phyloP scores from a whole-genome alignment of 163 green algal genomes.

The Smithsoniella earleae region DNA sequence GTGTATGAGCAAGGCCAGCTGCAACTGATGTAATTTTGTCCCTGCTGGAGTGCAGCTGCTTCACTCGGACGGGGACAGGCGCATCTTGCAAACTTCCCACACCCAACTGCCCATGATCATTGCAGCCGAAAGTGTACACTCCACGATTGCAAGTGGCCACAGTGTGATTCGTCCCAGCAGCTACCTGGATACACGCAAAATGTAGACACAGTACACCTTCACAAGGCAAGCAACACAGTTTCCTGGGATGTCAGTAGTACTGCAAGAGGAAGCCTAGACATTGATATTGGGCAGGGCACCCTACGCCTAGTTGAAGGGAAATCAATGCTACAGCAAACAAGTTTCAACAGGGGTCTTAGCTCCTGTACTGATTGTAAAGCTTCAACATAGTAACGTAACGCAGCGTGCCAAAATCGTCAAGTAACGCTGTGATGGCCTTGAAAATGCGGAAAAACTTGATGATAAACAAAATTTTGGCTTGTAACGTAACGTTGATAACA shows the following conservation, averaged over 20 bases:
- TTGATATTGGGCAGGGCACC: no score
- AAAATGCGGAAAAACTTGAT: no score
- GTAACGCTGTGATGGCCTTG: no score
- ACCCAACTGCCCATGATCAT: conserved; percentile 60
- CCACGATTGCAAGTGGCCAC: conserved; percentile 9
- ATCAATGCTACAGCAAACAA: no score
- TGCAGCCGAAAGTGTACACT: conserved; percentile 70
- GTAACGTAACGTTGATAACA: no score
- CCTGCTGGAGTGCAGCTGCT: not conserved
- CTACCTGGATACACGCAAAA: not conserved
- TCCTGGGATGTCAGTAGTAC: not conserved
- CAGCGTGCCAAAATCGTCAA: no score
- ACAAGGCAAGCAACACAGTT: not conserved
- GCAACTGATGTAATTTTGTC: conserved; percentile 2
- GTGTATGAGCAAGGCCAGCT: conserved; percentile 14
- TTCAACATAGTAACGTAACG: no score
- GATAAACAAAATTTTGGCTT: no score
- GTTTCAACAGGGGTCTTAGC: no score
- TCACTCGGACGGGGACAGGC: conserved; percentile 19
- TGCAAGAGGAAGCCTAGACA: not conserved
- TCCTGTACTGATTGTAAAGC: no score
- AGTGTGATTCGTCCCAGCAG: conserved; percentile 14
- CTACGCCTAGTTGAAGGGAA: no score
- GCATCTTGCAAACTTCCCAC: conserved; percentile 29
- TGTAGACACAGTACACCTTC: not conserved